Base-by-base conservation (phyloP, 2,329 filamentous ascomycete genomes). In the Chaetothyriales sp. region DNA sequence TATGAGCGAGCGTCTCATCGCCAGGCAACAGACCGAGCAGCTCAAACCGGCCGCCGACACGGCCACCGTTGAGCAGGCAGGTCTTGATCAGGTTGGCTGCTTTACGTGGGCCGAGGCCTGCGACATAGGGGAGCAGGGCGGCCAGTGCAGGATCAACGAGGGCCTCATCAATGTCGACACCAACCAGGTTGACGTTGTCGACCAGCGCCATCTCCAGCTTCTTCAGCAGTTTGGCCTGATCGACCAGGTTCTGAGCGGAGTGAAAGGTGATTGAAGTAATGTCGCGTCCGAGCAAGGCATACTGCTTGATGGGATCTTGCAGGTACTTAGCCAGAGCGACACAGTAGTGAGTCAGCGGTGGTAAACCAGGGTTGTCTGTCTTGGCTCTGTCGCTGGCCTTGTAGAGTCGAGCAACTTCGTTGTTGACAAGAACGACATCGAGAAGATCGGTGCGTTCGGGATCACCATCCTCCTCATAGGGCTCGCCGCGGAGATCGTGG, bases 161-260 rank as follows among this genome's bases (percentile, higher is more conserved):
- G 12, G 89, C 88, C 58, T 95, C 89, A 61, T 95, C 95, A 63
- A 98, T 84, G 61, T 96, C 86, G 39, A 98, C 86, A 63, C 92
- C 92, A 45, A 89, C 88, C 44, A 98, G 79, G 65, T 98, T 98
- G 59, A 98, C 92, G 77, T 95, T 95, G 64, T 98, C 92, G 9
- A 98, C 90, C 80, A 98, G 86, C 44, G 90, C 87, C n/a, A 86
- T 93, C 62, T 98, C 92, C 15, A 98, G 76, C 53, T 87, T 80
- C 64, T 86, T 88, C 55, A 83, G 72, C 42, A 98, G 75, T 70
- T 94, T 89, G 39, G 96, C 90, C 54, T 88, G 79, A 0, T 89
- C 84, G 12, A 98, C 75, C 26, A 95, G 77, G 54, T 89, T 84
- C 65, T 98, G 92, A 60, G 88, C 89, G 2, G 86, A 80, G 60